A percentile compares a stretch with the other conserved stretches of the same genome.
Conservation (phyloP, 805 yeast species). For the Metschnikowia picachoensis region DNA sequence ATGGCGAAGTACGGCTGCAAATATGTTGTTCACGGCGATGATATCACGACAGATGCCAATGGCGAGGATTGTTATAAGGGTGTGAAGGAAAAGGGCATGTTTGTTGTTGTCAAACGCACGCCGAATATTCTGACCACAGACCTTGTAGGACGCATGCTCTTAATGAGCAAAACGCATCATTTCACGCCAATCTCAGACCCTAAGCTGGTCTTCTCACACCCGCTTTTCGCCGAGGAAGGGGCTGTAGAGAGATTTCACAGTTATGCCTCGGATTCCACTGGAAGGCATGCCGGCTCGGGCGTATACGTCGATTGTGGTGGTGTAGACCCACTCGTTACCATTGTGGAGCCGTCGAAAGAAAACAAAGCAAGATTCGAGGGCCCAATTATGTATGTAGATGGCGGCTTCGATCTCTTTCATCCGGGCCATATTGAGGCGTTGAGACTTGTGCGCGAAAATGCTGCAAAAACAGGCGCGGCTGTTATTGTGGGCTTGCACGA, state of each 20-base stretch:
- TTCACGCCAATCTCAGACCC: constrained; percentile 28
- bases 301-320: constrained; percentile 45
- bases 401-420: constrained; percentile 88
- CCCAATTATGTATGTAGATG: constrained; percentile 57
- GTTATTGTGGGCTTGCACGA: constrained; percentile 68
- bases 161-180: constrained; percentile 59
- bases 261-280: constrained; percentile 66
- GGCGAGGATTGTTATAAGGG: constrained; percentile 90
- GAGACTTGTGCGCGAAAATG: constrained; percentile 40
- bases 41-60: constrained; percentile 91
- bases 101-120: constrained; percentile 88
- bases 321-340: constrained; percentile 20
- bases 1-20: constrained; percentile 72
- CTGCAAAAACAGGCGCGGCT: constrained; percentile 34
- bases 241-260: constrained; percentile 37
- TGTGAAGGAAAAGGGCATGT: constrained; percentile 81
- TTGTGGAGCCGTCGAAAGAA: constrained; percentile 33
- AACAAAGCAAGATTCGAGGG: constrained; percentile 17
- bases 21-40: constrained; percentile 98
- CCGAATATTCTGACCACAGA: constrained; percentile 95
- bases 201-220: constrained; percentile 20
- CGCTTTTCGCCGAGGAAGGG: constrained; percentile 32
- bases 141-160: constrained; percentile 82
- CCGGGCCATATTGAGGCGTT: constrained; percentile 87
- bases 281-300: constrained; percentile 52